These are phyloP conservation scores for Thermoascus crustaceus DNA, from an alignment of 2,329 filamentous ascomycete genomes.

Conservation along the genomic window DNA sequence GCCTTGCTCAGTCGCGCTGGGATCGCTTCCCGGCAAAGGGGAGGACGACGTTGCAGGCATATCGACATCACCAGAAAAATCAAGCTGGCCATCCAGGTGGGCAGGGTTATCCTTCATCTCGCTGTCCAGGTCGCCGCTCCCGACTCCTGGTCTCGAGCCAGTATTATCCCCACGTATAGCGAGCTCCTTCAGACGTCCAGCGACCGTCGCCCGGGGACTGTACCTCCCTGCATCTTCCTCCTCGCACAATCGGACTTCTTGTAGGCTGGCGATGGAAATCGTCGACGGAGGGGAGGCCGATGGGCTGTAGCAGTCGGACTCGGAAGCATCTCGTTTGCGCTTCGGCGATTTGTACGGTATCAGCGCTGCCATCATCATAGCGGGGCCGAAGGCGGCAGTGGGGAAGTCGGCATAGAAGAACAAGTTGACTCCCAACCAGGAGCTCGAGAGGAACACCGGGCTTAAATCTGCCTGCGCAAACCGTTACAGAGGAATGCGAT, in stretches of 20 bases:
- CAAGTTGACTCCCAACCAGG: neutral
- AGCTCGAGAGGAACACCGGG: neutral
- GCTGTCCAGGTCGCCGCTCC: constrained; percentile 10
- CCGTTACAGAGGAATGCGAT: neutral
- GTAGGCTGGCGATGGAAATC: constrained; percentile 21
- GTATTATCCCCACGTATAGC: constrained; percentile 28
- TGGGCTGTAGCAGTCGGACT: constrained; percentile 20
- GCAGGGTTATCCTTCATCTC: constrained; percentile 5
- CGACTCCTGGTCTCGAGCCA: constrained; percentile 11
- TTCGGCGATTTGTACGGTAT: constrained; percentile 23
- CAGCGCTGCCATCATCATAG: constrained; percentile 22
- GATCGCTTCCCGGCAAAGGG: constrained; percentile 6
- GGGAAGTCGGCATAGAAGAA: neutral
- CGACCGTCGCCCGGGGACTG: constrained; percentile 33
- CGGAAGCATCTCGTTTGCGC: constrained; percentile 27
- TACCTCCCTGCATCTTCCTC: constrained; percentile 25
- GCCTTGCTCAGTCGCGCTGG: constrained; percentile 3
- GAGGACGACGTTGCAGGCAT: constrained; percentile 15
- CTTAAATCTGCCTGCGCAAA: neutral
- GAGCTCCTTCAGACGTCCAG: constrained; percentile 32
- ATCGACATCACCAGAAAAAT: constrained; percentile 6
- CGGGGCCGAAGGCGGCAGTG: constrained; percentile 14
- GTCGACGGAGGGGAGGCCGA: constrained; percentile 27
- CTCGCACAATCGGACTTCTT: constrained; percentile 23
- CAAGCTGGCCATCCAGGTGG: constrained; percentile 10